Percentiles rank a stretch among this genome's conserved stretches.
Evolutionary conservation across 441 rosid species (phyloP).

Genomic region (Adansonia madagascariensis): DNA sequence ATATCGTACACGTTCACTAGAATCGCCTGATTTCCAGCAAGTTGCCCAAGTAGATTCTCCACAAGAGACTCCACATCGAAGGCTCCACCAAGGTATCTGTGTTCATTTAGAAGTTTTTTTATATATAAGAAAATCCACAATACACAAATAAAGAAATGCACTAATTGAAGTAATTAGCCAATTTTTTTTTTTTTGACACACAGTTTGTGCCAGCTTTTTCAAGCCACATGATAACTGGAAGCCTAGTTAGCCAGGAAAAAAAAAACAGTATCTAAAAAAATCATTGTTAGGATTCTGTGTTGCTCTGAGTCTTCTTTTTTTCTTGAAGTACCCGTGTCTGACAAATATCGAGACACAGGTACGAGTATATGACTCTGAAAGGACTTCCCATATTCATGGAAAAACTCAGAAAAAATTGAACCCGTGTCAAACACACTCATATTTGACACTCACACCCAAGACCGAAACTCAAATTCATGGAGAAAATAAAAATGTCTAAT

Average conservation of each 20-base stretch:
- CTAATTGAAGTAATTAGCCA: neutral
- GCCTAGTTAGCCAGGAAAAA: neutral
- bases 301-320: no score
- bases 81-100: slow-evolving; percentile 95
- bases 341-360: no score
- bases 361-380: no score
- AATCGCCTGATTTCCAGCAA: slow-evolving; percentile 90
- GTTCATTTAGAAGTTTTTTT: slow-evolving; percentile 29
- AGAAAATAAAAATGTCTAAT: neutral
- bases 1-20: slow-evolving; percentile 88
- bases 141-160: slow-evolving; percentile 6
- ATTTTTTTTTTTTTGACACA: neutral
- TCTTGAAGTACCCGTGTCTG: no score
- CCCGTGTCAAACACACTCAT: no score
- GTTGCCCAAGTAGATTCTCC: slow-evolving; percentile 92
- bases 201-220: neutral
- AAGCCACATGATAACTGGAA: neutral
- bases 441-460: no score
- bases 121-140: slow-evolving; percentile 2
- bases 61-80: slow-evolving; percentile 98
- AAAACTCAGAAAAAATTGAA: no score
- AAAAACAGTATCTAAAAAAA: neutral
- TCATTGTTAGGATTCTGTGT: neutral
- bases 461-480: neutral
- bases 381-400: no score